Percentiles rank a stretch among this genome's conserved stretches.
Conservation (phyloP, 2,329 filamentous ascomycete genomes). For the Trichophyton schoenleinii region DNA sequence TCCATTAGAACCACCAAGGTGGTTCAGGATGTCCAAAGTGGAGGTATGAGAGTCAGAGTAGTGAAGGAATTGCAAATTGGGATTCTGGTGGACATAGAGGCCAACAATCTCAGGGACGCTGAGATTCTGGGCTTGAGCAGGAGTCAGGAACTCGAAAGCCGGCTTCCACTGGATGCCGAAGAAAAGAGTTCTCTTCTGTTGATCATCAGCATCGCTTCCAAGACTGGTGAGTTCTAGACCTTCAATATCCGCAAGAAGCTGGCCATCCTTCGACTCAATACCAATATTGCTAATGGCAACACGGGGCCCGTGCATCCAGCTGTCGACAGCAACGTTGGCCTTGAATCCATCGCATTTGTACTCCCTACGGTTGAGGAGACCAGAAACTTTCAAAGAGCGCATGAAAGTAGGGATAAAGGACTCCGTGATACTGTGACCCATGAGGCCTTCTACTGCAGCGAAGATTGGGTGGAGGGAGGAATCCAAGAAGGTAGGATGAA, state of each 20-base stretch:
- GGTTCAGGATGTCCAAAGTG: constrained; percentile 9
- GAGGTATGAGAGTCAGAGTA: constrained; percentile 13
- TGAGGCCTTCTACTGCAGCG: constrained; percentile 13
- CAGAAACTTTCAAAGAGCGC: constrained; percentile 14
- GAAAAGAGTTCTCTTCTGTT: constrained; percentile 13
- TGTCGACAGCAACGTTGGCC: constrained; percentile 12
- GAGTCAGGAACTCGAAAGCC: constrained; percentile 12
- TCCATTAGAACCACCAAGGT: constrained; percentile 3
- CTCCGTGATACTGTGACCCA: constrained; percentile 14
- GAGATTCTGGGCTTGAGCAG: constrained; percentile 8
- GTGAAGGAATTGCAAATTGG: constrained; percentile 17
- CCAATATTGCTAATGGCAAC: constrained; percentile 15
- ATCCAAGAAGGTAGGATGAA: constrained; percentile 17
- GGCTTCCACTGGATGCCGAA: constrained; percentile 15
- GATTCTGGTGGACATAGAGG: constrained; percentile 12
- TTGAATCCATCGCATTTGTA: constrained; percentile 9
- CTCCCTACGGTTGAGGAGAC: constrained; percentile 10
- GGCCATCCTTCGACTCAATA: constrained; percentile 10
- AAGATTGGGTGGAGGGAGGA: constrained; percentile 16
- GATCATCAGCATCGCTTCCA: constrained; percentile 12
- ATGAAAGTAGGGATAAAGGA: constrained; percentile 17
- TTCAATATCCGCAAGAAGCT: constrained; percentile 14
- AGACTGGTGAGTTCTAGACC: constrained; percentile 15
- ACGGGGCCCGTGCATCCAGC: constrained; percentile 13
- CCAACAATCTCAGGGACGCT: constrained; percentile 7